Evolutionary conservation across 2,329 filamentous ascomycete species (phyloP).

Genomic region (Colletotrichum limetticola): DNA sequence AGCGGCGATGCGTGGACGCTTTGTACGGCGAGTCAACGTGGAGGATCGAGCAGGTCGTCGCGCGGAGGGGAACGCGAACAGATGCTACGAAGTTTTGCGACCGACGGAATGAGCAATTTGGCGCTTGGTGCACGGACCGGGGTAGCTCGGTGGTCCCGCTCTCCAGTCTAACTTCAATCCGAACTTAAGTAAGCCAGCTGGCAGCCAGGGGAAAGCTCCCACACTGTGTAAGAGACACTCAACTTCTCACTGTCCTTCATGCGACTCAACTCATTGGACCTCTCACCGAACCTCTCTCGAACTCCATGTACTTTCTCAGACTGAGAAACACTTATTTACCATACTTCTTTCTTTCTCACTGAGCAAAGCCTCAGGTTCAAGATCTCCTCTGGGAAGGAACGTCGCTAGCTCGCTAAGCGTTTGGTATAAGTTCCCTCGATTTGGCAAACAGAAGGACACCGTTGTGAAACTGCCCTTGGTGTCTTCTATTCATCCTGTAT

Average conservation of each 20-base stretch:
- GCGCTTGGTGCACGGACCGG: conserved; percentile 24
- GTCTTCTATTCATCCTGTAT: not conserved
- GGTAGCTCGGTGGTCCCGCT: conserved; percentile 16
- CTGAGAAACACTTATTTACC: not conserved
- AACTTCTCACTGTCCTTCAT: conserved; percentile 2
- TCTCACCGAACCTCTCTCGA: conserved; percentile 9
- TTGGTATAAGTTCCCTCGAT: not conserved
- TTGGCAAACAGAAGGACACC: not conserved
- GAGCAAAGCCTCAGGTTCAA: not conserved
- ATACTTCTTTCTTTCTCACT: no score
- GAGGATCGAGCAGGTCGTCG: conserved; percentile 6
- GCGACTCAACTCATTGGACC: not conserved
- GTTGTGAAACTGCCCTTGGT: conserved; percentile 18
- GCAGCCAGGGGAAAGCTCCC: not conserved
- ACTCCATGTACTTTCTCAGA: not conserved
- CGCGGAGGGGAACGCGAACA: conserved; percentile 17
- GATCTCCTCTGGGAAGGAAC: not conserved
- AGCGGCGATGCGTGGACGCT: not conserved
- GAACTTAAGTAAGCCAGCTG: conserved; percentile 14
- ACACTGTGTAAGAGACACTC: conserved; percentile 12
- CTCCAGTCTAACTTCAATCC: not conserved
- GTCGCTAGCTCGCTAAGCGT: not conserved
- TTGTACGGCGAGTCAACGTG: not conserved
- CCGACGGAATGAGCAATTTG: conserved; percentile 20
- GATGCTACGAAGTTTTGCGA: conserved; percentile 29